These are phyloP conservation scores for Pythium insidiosum DNA, from an alignment of 352 stramenopile species.

Conservation along the genomic window DNA sequence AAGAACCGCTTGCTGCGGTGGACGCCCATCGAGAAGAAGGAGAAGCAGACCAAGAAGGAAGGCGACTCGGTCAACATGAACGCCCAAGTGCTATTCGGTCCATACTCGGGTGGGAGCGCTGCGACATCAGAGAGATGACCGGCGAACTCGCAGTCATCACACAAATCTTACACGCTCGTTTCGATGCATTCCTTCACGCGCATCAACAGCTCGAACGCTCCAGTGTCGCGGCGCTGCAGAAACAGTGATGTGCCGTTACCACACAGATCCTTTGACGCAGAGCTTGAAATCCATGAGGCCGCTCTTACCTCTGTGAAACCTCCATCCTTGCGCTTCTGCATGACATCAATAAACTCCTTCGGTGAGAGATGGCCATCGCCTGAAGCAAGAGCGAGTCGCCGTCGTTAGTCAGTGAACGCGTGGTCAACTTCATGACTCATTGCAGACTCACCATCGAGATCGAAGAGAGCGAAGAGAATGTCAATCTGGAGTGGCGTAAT, in stretches of 20 bases:
- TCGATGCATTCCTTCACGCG: slow-evolving; percentile 66
- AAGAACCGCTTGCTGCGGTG: slow-evolving; percentile 84
- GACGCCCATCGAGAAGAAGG: slow-evolving; percentile 58
- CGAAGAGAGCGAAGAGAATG: slow-evolving; percentile 80
- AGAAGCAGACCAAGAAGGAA: slow-evolving; percentile 56
- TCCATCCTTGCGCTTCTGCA: slow-evolving; percentile 80
- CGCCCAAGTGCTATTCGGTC: slow-evolving; percentile 65
- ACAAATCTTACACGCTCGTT: slow-evolving; percentile 19
- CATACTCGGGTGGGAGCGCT: slow-evolving; percentile 59
- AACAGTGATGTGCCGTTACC: too few species aligned
- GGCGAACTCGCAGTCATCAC: background rate
- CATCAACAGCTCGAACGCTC: slow-evolving; percentile 55
- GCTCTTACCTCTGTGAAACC: slow-evolving; percentile 81
- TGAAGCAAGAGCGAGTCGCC: too few species aligned
- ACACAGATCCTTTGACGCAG: too few species aligned
- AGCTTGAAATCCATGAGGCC: too few species aligned
- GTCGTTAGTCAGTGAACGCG: too few species aligned
- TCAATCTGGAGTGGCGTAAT: slow-evolving; percentile 79
- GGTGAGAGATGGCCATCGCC: slow-evolving; percentile 69
- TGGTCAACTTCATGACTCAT: too few species aligned
- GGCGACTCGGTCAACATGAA: slow-evolving; percentile 51
- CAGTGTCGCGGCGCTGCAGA: slow-evolving; percentile 61
- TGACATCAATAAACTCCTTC: slow-evolving; percentile 82
- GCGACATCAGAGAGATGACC: background rate
- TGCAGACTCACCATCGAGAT: slow-evolving; percentile 56